Base-by-base conservation (phyloP, 139 green algal genomes). In the Ettlia oleoabundans region DNA sequence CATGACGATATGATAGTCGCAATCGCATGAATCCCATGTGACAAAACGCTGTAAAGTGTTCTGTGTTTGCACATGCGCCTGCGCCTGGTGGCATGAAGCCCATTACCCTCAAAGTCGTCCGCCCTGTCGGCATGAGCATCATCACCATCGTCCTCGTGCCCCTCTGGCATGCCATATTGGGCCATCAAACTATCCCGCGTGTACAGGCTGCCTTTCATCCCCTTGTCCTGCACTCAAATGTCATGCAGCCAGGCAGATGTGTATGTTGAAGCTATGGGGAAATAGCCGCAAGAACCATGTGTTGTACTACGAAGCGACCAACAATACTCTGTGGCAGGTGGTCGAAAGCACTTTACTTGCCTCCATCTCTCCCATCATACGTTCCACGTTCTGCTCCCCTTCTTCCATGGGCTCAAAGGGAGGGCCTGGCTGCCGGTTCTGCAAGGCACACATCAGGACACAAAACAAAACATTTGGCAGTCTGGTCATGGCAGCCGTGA, bases 121-220 rank as follows among this genome's bases (percentile, higher is more conserved):
- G 55, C 55, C 5, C 55, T 5, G 15, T 65, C 55, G 30, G 55
- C 5, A 65, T n/a, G 18, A 5, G 32, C 73, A 1, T 67, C 73
- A 5, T 79, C 35, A 9, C 61, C 65, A 3, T 84, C 82, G 4
- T 38, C 47, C 2, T 75, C 81, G 26, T 47, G 42, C 28, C 67
- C 76, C 53, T 77, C 73, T 2, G 51, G 75, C 19, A 42, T 37
- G 37, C 85, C 81, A 24, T 89, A 86, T 73, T 89, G 85, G 26
- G 87, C 71, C 85, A 91, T 89, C 38, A 91, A 53, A 5, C 86
- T 81, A 3, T 96, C 92, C 40, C 88, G 64, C 76, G 86, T 86
- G 84, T 91, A 96, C 70, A 96, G 83, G 58, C 88, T 83, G 6
- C 93, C 93, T 7, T 76, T 79, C 63, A 96, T 76, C 13, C 93